Base-by-base conservation (phyloP, 495 filamentous ascomycete species). In the Neurospora tetrasperma region DNA sequence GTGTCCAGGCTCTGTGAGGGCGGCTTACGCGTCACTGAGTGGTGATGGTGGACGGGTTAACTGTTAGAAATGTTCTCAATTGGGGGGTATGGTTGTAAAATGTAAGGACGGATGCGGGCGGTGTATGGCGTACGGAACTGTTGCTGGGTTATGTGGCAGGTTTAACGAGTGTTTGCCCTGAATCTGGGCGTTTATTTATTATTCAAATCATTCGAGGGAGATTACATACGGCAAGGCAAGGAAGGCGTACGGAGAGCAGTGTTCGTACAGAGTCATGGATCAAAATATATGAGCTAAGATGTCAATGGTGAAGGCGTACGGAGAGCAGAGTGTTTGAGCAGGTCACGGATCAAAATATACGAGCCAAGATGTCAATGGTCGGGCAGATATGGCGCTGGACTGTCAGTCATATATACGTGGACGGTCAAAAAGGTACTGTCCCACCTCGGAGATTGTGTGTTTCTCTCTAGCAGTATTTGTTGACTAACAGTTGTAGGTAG, bases 1-100 rank as follows among this genome's bases (percentile, higher is more conserved):
- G 90, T n/a, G 89, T 98, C 35, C 91, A 92, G 85, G 88, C 91
- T 70, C 82, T 98, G 78, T 98, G 80, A 80, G 44, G 54, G 27
- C 5, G 54, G 54, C 2, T 48, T 12, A 23, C n/a, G 20, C 20
- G 11, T 23, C 14, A 14, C 54, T 62, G 12, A 3, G 10, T 23
- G 44, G 20, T 14, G 10, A 3, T 12, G 20, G 46, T 54, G 10
- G 10, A 54, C 9, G 10, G 42, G 10, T 11, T 23, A 23, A 23
- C 4, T 23, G 10, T 54, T 11, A 5, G 20, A 11, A 20, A 54
- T 54, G n/a, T 6, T 23, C 23, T 23, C 20, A 23, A 11, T 41
- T 10, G 18, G 6, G 16, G 18, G 43, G 9, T 44, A 11, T 41
- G 40, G 40, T 11, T 11, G 3, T 41, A 41, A n/a, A 20, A 46